Evolutionary conservation across 2,329 filamentous ascomycete species (phyloP), one percentile per base, ranked within the genome.

Genomic region (Pseudocercospora fuligena): DNA sequence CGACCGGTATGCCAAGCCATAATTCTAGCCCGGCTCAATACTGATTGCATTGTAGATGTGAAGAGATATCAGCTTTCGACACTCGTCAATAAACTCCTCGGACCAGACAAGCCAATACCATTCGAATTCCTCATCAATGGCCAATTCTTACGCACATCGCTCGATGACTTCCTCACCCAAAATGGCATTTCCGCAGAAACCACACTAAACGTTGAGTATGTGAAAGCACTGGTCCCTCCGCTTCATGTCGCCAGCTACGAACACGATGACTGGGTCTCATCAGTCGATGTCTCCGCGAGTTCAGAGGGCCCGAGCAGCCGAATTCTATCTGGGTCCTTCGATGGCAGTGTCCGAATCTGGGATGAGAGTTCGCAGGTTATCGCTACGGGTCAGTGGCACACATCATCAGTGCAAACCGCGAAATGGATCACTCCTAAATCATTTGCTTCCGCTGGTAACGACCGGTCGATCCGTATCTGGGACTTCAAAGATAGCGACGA

Each of bases 81-180:
- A 2, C 81, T 90, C 65, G 86, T 90, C 63, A 90, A 90, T 76
- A 85, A 85, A 69, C 81, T 90, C 11, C 80, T 90, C 31, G 80
- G 83, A 40, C 85, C 82, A 65, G 82, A 85, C 61, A 85, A 85
- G 73, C 88, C 92, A 12, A 86, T 94, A 56, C 92, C 92, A 19
- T 90, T 99, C 80, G 95, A 99, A 80, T 98, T 99, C 82, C 87
- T 99, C 73, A 90, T 97, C 81, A 95, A 97, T 80, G 95, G 95
- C 79, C 90, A 91, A 75, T 97, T 97, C 80, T 87, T 99, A 60
- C 90, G 92, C 69, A 92, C 93, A 27, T 93, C 92, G 19, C 88
- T 99, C 72, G 92, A 97, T 78, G 92, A 97, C 75, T 97, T 97
- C 80, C 88, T 99, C 67, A 89, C 89, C 16, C 84, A 89, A 69